Percentiles rank a stretch among this genome's conserved stretches.
These are phyloP conservation scores for Dacryopinax spathularia DNA, from an alignment of 768 basidiomycete genomes.

Conservation along the genomic window DNA sequence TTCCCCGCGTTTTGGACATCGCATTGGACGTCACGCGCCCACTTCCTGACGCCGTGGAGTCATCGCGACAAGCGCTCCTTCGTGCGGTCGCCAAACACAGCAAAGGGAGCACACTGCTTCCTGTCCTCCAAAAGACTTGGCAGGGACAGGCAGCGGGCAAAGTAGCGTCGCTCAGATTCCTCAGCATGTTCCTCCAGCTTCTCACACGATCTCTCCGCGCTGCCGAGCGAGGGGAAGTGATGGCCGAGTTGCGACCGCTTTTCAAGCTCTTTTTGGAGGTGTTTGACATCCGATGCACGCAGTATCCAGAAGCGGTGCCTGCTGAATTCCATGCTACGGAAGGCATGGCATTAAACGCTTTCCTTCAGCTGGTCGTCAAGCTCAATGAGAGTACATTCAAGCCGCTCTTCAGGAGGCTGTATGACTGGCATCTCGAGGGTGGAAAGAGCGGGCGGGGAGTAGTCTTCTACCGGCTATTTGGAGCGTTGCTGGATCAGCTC, in stretches of 20 bases:
- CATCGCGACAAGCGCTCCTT: slow-evolving; percentile 5
- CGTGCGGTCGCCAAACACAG: slow-evolving; percentile 10
- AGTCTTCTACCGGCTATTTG: slow-evolving; percentile 63
- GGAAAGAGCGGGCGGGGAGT: slow-evolving; percentile 39
- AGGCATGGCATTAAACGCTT: slow-evolving; percentile 44
- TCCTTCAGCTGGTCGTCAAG: slow-evolving; percentile 81
- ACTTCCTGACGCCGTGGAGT: slow-evolving; percentile 13
- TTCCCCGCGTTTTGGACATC: slow-evolving; percentile 16
- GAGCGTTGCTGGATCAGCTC: slow-evolving; percentile 68
- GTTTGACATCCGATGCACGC: slow-evolving; percentile 39
- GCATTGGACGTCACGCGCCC: slow-evolving; percentile 10
- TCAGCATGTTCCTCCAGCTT: slow-evolving; percentile 50
- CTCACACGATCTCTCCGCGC: slow-evolving; percentile 50
- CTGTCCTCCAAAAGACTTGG: slow-evolving; percentile 4
- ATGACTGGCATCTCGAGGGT: slow-evolving; percentile 83
- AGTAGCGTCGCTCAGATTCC: slow-evolving; percentile 8
- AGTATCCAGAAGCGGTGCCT: not conserved
- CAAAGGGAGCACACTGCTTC: slow-evolving; percentile 7
- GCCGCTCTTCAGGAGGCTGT: slow-evolving; percentile 77
- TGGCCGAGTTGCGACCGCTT: slow-evolving; percentile 48
- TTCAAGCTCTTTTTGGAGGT: slow-evolving; percentile 71
- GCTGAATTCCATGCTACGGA: slow-evolving; percentile 12
- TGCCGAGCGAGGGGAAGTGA: slow-evolving; percentile 47
- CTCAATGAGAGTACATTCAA: slow-evolving; percentile 84
- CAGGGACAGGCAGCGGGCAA: not conserved